These are phyloP conservation scores for Apodospora peruviana DNA, from an alignment of 495 filamentous ascomycete genomes.

Conservation along the genomic window DNA sequence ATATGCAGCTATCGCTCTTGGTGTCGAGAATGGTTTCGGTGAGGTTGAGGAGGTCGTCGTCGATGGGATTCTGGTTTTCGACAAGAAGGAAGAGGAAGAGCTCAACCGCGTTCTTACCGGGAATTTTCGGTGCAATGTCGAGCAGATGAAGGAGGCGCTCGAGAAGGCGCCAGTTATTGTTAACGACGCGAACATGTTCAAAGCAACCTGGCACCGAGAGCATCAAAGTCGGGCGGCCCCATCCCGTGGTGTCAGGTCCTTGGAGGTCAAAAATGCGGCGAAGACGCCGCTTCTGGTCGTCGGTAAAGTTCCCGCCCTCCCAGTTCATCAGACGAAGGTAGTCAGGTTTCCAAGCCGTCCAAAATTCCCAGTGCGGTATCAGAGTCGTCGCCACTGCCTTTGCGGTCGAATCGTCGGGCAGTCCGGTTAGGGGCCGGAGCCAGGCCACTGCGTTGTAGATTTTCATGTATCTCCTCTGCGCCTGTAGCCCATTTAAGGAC, in stretches of 20 bases:
- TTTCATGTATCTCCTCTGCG: slow-evolving; percentile 12
- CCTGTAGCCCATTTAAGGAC: background rate
- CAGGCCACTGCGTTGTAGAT: slow-evolving; percentile 12
- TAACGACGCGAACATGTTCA: slow-evolving; percentile 1
- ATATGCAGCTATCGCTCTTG: slow-evolving; percentile 6
- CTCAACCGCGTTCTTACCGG: slow-evolving; percentile 7
- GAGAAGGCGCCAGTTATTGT: slow-evolving; percentile 1
- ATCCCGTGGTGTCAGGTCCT: slow-evolving; percentile 11
- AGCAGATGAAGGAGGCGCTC: slow-evolving; percentile 7
- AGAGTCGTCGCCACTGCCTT: slow-evolving; percentile 1
- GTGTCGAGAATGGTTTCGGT: slow-evolving; percentile 10
- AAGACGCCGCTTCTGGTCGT: slow-evolving; percentile 8
- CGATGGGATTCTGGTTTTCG: slow-evolving; percentile 4
- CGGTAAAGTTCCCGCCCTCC: slow-evolving; percentile 12
- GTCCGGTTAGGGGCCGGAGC: slow-evolving; percentile 1
- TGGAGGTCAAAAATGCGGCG: slow-evolving; percentile 13
- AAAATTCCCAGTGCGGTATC: slow-evolving; percentile 6
- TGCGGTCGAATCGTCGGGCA: slow-evolving; percentile 3
- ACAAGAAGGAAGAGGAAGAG: slow-evolving; percentile 11
- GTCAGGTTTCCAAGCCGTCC: slow-evolving; percentile 12
- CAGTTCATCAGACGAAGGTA: slow-evolving; percentile 9
- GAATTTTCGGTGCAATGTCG: slow-evolving; percentile 6
- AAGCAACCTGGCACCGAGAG: slow-evolving; percentile 8
- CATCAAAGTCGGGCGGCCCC: slow-evolving; percentile 2
- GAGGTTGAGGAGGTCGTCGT: slow-evolving; percentile 6